phyloP scores from a whole-genome alignment of 768 basidiomycete genomes.

The Sarcodon aspratus region DNA sequence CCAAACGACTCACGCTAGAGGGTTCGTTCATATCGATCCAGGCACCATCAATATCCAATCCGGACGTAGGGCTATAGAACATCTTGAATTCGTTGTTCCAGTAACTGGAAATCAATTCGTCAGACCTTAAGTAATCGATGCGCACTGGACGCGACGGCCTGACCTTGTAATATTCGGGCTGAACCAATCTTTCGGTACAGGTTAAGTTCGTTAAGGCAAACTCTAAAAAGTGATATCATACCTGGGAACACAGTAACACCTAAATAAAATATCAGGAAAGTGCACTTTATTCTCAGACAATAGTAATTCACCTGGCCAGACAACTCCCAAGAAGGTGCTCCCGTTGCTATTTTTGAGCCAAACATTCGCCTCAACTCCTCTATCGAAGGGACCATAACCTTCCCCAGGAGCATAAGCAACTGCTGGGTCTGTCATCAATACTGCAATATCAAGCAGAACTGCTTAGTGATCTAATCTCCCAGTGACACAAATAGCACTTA shows the following conservation, averaged over 20 bases:
- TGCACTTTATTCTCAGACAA: not conserved
- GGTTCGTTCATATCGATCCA: conserved; percentile 80
- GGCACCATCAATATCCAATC: conserved; percentile 56
- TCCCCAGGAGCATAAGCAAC: conserved; percentile 38
- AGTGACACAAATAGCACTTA: conserved; percentile 15
- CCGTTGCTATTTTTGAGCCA: conserved; percentile 57
- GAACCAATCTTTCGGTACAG: conserved; percentile 40
- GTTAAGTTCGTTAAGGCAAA: too few species aligned
- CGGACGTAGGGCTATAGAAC: conserved; percentile 42
- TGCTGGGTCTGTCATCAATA: conserved; percentile 69
- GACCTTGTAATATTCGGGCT: conserved; percentile 38
- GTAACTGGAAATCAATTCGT: conserved; percentile 23
- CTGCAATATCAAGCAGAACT: conserved; percentile 19
- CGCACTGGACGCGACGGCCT: conserved; percentile 8
- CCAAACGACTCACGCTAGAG: conserved; percentile 33
- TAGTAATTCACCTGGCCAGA: conserved; percentile 44
- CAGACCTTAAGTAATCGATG: not conserved
- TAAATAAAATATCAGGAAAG: conserved; percentile 7
- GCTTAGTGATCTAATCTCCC: not conserved
- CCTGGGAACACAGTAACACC: conserved; percentile 50
- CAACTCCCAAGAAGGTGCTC: conserved; percentile 39
- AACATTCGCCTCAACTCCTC: conserved; percentile 39
- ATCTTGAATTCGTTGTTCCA: conserved; percentile 51
- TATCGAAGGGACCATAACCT: conserved; percentile 41
- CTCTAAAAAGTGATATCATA: conserved; percentile 10